Conservation (phyloP, 2,329 filamentous ascomycete species). For the Beauveria pseudobassiana region DNA sequence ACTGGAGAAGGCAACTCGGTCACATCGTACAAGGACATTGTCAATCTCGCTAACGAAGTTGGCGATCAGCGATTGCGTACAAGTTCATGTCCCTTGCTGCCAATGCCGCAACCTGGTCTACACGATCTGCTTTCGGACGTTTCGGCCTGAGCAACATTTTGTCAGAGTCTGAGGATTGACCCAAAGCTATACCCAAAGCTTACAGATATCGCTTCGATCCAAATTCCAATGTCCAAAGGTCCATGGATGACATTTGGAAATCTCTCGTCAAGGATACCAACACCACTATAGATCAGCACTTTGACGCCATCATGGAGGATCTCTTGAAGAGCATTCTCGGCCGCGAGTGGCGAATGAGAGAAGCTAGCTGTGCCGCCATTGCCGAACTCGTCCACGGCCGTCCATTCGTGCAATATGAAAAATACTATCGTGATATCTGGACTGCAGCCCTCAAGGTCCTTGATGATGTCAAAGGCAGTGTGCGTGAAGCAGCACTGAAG, state of each 20-base stretch:
- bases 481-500: slow-evolving; percentile 70
- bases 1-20: slow-evolving; percentile 85
- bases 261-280: slow-evolving; percentile 85
- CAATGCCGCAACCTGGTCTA: slow-evolving; percentile 95
- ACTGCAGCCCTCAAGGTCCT: slow-evolving; percentile 79
- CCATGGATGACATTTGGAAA: slow-evolving; percentile 98
- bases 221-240: slow-evolving; percentile 82
- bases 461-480: slow-evolving; percentile 91
- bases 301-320: slow-evolving; percentile 84
- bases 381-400: slow-evolving; percentile 80
- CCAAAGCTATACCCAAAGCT: slow-evolving; percentile 94
- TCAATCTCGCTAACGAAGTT: slow-evolving; percentile 90
- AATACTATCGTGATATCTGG: slow-evolving; percentile 81
- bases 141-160: slow-evolving; percentile 91
- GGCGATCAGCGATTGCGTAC: slow-evolving; percentile 94
- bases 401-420: slow-evolving; percentile 68
- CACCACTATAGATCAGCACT: slow-evolving; percentile 68
- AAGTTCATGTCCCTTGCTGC: slow-evolving; percentile 97
- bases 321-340: slow-evolving; percentile 78
- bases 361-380: slow-evolving; percentile 87
- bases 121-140: slow-evolving; percentile 88
- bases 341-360: slow-evolving; percentile 85
- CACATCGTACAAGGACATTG: slow-evolving; percentile 96
- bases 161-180: slow-evolving; percentile 78
- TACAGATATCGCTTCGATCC: slow-evolving; percentile 94